A percentile compares a stretch with the other conserved stretches of the same genome.
phyloP scores from a whole-genome alignment of 2,329 filamentous ascomycete species.

The Elsinoe arachidis region DNA sequence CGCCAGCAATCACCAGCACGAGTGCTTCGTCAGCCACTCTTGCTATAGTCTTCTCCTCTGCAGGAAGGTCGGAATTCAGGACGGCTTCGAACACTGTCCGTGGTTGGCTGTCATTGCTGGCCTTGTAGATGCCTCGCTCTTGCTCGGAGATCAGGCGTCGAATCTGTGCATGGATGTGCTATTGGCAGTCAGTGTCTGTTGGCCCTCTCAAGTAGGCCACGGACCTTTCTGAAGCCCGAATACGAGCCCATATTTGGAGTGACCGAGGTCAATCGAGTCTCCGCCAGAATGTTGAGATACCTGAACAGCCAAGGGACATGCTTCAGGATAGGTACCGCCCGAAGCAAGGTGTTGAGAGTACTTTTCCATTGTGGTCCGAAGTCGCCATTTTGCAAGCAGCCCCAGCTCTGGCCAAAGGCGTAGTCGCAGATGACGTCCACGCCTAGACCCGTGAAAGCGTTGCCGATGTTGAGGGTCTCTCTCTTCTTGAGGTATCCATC shows the following conservation, averaged over 20 bases:
- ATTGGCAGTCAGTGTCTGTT: not conserved
- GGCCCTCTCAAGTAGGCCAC: not conserved
- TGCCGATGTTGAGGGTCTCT: not conserved
- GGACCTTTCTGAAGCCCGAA: not conserved
- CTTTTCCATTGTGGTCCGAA: not conserved
- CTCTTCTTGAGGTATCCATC: not conserved
- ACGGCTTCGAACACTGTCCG: not conserved
- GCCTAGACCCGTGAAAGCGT: not conserved
- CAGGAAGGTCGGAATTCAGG: conserved; percentile 1
- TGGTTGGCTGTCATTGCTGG: not conserved
- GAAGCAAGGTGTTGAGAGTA: not conserved
- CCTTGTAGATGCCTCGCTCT: not conserved
- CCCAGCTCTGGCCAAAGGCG: conserved; percentile 8
- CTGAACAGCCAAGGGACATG: not conserved
- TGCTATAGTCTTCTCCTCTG: not conserved
- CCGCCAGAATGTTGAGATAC: not conserved
- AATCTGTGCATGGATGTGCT: not conserved
- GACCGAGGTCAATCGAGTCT: not conserved
- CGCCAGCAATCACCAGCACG: conserved; percentile 1
- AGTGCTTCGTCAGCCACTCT: not conserved
- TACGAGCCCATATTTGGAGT: not conserved
- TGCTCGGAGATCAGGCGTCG: not conserved
- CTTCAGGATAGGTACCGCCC: not conserved
- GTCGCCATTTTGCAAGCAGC: not conserved
- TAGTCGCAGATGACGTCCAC: not conserved